Percentiles rank a stretch among this genome's conserved stretches.
Evolutionary conservation across 2,329 filamentous ascomycete genomes (phyloP).

Genomic region (Paraphoma chrysanthemicola): DNA sequence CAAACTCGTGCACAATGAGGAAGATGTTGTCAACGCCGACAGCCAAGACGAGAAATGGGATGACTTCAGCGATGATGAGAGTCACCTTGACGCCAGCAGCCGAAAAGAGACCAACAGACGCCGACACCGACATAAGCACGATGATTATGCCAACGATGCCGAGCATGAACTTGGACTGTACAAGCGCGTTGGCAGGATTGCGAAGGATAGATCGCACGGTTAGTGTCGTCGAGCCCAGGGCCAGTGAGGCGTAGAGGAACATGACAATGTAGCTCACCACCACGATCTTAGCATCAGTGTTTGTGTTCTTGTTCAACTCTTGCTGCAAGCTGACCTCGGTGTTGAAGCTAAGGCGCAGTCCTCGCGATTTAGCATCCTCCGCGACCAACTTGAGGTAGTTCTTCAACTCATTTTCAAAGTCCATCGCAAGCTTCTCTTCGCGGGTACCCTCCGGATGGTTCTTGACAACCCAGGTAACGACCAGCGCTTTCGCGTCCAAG

Average conservation of each 20-base stretch:
- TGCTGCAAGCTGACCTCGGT: slow-evolving; percentile 95
- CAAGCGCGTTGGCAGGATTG: slow-evolving; percentile 83
- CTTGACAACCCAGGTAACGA: slow-evolving; percentile 93
- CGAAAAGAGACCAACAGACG: slow-evolving; percentile 93
- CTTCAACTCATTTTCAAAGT: slow-evolving; percentile 86
- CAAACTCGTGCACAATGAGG: slow-evolving; percentile 96
- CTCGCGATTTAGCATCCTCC: slow-evolving; percentile 76
- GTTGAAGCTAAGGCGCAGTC: slow-evolving; percentile 88
- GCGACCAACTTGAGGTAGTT: slow-evolving; percentile 78
- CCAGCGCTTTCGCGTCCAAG: slow-evolving; percentile 77
- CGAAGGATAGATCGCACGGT: slow-evolving; percentile 77
- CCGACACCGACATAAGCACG: slow-evolving; percentile 95
- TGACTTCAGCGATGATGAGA: slow-evolving; percentile 97
- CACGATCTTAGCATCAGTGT: slow-evolving; percentile 97
- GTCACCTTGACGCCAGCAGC: slow-evolving; percentile 92
- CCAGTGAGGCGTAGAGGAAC: slow-evolving; percentile 96
- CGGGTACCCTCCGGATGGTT: slow-evolving; percentile 79
- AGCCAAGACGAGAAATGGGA: slow-evolving; percentile 94
- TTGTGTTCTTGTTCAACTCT: slow-evolving; percentile 96
- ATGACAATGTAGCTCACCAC: slow-evolving; percentile 97
- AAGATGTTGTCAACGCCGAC: slow-evolving; percentile 99
- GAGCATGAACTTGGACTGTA: slow-evolving; percentile 95
- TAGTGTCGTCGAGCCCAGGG: slow-evolving; percentile 85
- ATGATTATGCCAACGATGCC: slow-evolving; percentile 95
- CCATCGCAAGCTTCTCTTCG: slow-evolving; percentile 76